Conservation (phyloP, 1,284 basidiomycete species). For the Ceratobasidium sp. region DNA sequence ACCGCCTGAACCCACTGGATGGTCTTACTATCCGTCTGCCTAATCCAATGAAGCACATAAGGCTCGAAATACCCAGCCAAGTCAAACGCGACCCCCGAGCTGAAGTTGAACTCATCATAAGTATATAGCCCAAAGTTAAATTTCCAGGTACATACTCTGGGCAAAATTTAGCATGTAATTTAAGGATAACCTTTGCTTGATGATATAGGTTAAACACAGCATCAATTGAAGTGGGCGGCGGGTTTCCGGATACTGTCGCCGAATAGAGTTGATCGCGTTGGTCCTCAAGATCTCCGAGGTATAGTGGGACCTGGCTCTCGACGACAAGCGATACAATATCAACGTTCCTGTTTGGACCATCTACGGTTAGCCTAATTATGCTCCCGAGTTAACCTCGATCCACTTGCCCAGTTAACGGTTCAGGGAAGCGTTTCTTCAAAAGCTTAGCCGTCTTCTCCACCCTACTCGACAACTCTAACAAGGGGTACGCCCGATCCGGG, state of each 20-base stretch:
- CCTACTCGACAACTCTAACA: slow-evolving; percentile 87
- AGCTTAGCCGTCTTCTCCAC: slow-evolving; percentile 87
- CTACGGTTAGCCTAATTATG: background rate
- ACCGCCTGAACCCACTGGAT: slow-evolving; percentile 94
- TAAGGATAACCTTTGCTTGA: slow-evolving; percentile 76
- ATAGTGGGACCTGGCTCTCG: slow-evolving; percentile 79
- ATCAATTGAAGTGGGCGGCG: slow-evolving; percentile 83
- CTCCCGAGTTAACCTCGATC: background rate
- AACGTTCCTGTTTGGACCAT: slow-evolving; percentile 65
- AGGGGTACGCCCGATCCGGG: slow-evolving; percentile 77
- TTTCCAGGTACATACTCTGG: slow-evolving; percentile 68
- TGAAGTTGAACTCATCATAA: slow-evolving; percentile 52
- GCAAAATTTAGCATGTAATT: slow-evolving; percentile 86
- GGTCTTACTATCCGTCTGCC: slow-evolving; percentile 91
- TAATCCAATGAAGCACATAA: slow-evolving; percentile 90
- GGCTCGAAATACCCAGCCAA: slow-evolving; percentile 85
- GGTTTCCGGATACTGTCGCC: slow-evolving; percentile 82
- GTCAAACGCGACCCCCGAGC: slow-evolving; percentile 74
- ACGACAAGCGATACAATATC: slow-evolving; percentile 84
- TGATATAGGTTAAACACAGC: slow-evolving; percentile 91
- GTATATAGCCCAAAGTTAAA: slow-evolving; percentile 27
- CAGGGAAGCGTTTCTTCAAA: slow-evolving; percentile 86
- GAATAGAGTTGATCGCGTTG: slow-evolving; percentile 79
- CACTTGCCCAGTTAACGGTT: slow-evolving; percentile 82
- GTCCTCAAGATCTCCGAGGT: slow-evolving; percentile 80